phyloP scores from a whole-genome alignment of 306 rosid species.

The Dryas octopetala region DNA sequence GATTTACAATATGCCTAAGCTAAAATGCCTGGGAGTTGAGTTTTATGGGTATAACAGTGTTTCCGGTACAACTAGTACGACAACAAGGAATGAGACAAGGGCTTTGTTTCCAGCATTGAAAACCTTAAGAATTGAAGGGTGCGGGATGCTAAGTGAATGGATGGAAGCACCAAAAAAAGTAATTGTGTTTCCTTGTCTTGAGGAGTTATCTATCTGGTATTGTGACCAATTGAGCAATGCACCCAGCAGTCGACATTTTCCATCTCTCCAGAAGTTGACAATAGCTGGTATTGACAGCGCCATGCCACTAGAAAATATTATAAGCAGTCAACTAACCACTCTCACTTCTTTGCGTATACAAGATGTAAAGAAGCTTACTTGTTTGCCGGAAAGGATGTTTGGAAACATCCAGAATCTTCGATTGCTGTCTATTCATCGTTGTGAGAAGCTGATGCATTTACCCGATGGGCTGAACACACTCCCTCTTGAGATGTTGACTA shows the following conservation, averaged over 20 bases:
- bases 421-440: not conserved
- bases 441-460: not conserved
- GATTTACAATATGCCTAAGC: too few relatives aligned
- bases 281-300: not conserved
- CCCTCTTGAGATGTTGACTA: too few relatives aligned
- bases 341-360: not conserved
- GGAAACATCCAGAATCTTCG: not conserved
- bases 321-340: not conserved
- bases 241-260: not conserved
- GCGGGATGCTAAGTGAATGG: too few relatives aligned
- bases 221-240: not conserved
- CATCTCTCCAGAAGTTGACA: not conserved
- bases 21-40: too few relatives aligned
- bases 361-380: not conserved
- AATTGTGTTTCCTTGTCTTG: too few relatives aligned
- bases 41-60: too few relatives aligned
- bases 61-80: too few relatives aligned
- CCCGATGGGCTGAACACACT: not conserved
- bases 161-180: too few relatives aligned
- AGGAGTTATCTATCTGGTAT: too few relatives aligned
- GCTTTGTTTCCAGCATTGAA: too few relatives aligned
- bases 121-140: too few relatives aligned
- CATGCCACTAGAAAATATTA: not conserved
- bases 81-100: too few relatives aligned
- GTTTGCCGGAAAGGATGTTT: not conserved